These are phyloP conservation scores for Carallia brachiata DNA, from an alignment of 345 rosid species.

Conservation along the genomic window DNA sequence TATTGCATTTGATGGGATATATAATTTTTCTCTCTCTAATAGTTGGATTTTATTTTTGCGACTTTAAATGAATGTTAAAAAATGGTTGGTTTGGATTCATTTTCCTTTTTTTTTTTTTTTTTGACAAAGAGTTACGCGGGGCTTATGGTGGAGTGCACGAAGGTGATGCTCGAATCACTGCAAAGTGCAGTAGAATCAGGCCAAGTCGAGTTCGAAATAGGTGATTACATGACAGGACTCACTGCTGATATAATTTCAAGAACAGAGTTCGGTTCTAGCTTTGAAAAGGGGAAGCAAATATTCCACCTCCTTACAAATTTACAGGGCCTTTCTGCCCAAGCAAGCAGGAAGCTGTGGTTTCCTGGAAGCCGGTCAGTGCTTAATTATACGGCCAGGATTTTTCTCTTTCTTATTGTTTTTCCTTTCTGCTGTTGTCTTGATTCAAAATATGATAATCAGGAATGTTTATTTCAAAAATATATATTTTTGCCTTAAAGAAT, in stretches of 20 bases:
- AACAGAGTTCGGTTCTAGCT: conserved; percentile 75
- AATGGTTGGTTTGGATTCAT: neutral
- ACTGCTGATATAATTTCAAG: conserved; percentile 87
- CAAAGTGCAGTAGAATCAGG: conserved; percentile 46
- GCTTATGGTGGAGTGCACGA: conserved; percentile 86
- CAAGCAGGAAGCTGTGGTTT: conserved; percentile 75
- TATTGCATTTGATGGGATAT: no score
- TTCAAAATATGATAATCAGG: neutral
- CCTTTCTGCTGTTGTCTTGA: neutral
- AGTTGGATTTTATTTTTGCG: neutral
- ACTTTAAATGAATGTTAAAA: neutral
- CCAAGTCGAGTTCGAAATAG: conserved; percentile 71
- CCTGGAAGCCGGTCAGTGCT: conserved; percentile 82
- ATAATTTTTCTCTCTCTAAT: no score
- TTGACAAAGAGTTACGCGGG: conserved; percentile 59
- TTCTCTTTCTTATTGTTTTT: neutral
- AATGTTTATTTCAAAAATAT: no score
- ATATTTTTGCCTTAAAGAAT: no score
- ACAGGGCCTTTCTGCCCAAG: conserved; percentile 72
- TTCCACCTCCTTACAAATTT: conserved; percentile 58
- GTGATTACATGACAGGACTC: conserved; percentile 65
- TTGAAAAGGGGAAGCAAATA: conserved; percentile 78
- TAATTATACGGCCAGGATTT: neutral
- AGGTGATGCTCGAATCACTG: conserved; percentile 51
- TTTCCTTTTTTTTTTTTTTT: neutral